Base-by-base conservation (phyloP, 163 green algal species). In the Scenedesmus sp. region DNA sequence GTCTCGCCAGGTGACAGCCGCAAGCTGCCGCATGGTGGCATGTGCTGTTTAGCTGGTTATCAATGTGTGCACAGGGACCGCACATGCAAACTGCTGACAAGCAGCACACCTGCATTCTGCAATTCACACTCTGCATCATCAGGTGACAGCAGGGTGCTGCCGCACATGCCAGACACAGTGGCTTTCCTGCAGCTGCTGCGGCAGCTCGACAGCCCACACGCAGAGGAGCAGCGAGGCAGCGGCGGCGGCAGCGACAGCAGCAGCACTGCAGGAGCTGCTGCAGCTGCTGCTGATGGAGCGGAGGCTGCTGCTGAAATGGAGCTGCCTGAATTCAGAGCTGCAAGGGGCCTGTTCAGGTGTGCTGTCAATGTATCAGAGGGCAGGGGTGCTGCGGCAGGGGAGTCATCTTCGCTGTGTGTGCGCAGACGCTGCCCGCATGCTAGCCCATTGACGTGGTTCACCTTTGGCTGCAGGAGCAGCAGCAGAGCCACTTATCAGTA, bases 121-220 rank as follows among this genome's bases (percentile, higher is more conserved):
- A 56, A 23, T 7, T 83, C 74, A 46, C 74, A 23, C 7, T 10
- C 10, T 83, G 7, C 10, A 64, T 59, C 10, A 16, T 70, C 87
- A 94, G 90, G 81, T 34, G 64, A 74, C 20, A 5, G 8, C 73
- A 84, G 84, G 6, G 59, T 84, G 81, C 81, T 95, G 60, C 85
- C 92, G n/a, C 26, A 89, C 5, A 91, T 93, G 67, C 87, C 93
- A 57, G 95, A 96, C 90, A 96, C 94, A 0, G 62, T 91, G 10
- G 60, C 15, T 0, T 97, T 97, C 90, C 91, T 97, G 84, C 74
- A 92, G 46, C 60, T 93, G 85, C 90, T 97, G 82, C 86, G 74
- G 15, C 54, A 59, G 10, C 70, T 97, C 74, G 87, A 88, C 7
- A 74, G 46, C 79, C 52, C 62, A 16, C 26, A 82, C 26, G 62